Base-by-base conservation (phyloP, 345 rosid species). In the Nephelium lappaceum region DNA sequence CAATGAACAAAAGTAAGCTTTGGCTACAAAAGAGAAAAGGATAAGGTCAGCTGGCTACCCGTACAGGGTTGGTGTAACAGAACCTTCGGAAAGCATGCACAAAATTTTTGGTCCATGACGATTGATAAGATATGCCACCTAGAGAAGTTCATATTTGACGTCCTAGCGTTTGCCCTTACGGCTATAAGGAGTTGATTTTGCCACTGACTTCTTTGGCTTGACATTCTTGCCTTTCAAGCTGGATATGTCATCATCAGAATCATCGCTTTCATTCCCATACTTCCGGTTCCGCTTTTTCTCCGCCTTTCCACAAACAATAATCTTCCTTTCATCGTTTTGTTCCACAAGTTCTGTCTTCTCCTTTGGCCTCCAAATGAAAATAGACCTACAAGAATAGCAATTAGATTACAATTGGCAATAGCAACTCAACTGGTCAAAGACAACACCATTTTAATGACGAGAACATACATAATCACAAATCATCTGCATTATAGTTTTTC, bases 301-400 rank as follows among this genome's bases (percentile, higher is more conserved):
- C 3, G 83, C 88, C 72, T 76, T 80, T 70, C 82, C 86, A 39
- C 93, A 89, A 36, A 89, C 76, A 38, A 94, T 39, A 27, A 94
- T 91, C 81, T 88, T 87, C 78, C 82, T 86, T 39, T 83, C 87
- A 31, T 91, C 91, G 77, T 83, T 89, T 70, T 79, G 86, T 75
- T 92, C 93, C 62, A 72, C 85, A 19, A 73, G 45, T 57, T 93
- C 91, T 0, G 79, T 55, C 68, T 84, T 85, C 80, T 85, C 92
- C 81, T 87, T 89, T 9, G 97, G 98, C 83, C 88, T 87, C 99
- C 99, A 96, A 62, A 96, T 91, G 83, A 93, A 93, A 60, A 96
- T 86, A 63, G 98, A 96, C 89, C 99, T 96, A 76, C 73, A 83
- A 21, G n/a, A 79, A 63, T 24, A 39, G 42, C 25, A 51, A 55